Evolutionary conservation across 805 yeast genomes (phyloP), one percentile per base, ranked within the genome.

Genomic region (Blastobotrys terrestris): DNA sequence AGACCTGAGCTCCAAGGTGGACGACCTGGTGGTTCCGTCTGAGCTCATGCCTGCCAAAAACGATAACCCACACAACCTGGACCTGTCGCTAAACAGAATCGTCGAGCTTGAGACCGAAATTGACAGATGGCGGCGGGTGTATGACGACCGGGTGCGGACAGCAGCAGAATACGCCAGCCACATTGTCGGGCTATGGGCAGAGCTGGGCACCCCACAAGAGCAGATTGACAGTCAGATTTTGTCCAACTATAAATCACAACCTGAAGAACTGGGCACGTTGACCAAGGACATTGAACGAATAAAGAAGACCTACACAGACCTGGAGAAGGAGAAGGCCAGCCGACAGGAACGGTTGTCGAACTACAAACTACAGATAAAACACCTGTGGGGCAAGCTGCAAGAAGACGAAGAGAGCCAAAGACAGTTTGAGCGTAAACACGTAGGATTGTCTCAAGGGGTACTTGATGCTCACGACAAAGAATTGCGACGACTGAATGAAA

Each of bases 331-430:
- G 56, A 65, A 62, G 62, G 74, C 71, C 58, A 67, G 62, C 52
- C 61, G 62, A 39, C 53, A 18, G 16, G 58, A 56, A 6, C 46
- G 57, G 59, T 69, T 75, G 13, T 53, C 67, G 7, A 66, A 71
- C 31, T 55, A 70, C 4, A 54, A 62, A 1, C 40, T 56, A 13
- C 71, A 75, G 15, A 83, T 87, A 60, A 60, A 66, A 13, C 60
- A 60, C 4, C 67, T 85, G 31, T 85, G 91, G 90, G 63, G 59
- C 1, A 81, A 77, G 58, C 69, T 85, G 4, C 76, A 77, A 13
- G 81, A 83, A 55, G 75, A 75, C 26, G 58, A 67, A 5, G 64
- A 68, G 0, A 69, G 72, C 50, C 62, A 72, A n/a, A 68, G 67
- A 7, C 59, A 63, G 0, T 84, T 85, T 58, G 61, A 67, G 15